Conservation (phyloP, 345 rosid species). For the Camelina laxa region DNA sequence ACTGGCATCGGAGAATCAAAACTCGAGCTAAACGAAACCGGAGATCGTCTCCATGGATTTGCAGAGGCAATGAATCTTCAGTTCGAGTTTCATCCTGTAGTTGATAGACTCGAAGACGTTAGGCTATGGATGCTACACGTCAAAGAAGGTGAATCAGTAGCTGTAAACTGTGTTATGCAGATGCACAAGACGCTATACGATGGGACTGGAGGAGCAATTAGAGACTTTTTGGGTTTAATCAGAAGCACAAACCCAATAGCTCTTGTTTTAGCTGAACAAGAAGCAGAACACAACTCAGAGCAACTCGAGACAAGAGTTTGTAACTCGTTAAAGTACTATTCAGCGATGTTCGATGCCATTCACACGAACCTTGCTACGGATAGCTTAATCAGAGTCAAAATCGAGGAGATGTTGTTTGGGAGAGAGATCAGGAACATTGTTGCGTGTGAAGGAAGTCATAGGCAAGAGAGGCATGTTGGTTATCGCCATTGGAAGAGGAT, state of each 20-base stretch:
- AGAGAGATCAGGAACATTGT: conserved; percentile 80
- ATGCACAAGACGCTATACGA: conserved; percentile 88
- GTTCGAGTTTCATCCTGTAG: conserved; percentile 95
- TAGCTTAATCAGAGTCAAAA: conserved; percentile 66
- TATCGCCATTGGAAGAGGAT: conserved; percentile 69
- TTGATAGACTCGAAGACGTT: conserved; percentile 94
- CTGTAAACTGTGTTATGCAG: conserved; percentile 80
- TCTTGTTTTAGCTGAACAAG: conserved; percentile 83
- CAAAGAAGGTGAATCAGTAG: conserved; percentile 85
- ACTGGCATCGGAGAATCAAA: conserved; percentile 95
- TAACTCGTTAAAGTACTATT: conserved; percentile 77
- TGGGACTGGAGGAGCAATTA: conserved; percentile 63
- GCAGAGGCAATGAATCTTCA: conserved; percentile 83
- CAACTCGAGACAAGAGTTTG: conserved; percentile 65
- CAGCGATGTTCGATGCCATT: conserved; percentile 78
- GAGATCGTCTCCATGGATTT: conserved; percentile 80
- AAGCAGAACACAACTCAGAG: conserved; percentile 61
- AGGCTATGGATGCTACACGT: conserved; percentile 99
- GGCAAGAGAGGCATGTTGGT: conserved; percentile 77
- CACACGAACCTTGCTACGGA: conserved; percentile 65
- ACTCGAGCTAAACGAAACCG: conserved; percentile 87
- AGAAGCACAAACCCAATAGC: conserved; percentile 77
- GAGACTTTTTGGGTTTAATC: conserved; percentile 81
- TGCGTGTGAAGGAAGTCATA: conserved; percentile 90
- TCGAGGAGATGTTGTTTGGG: conserved; percentile 88